phyloP scores from a whole-genome alignment of 768 basidiomycete genomes.

The Boletellus sp. region DNA sequence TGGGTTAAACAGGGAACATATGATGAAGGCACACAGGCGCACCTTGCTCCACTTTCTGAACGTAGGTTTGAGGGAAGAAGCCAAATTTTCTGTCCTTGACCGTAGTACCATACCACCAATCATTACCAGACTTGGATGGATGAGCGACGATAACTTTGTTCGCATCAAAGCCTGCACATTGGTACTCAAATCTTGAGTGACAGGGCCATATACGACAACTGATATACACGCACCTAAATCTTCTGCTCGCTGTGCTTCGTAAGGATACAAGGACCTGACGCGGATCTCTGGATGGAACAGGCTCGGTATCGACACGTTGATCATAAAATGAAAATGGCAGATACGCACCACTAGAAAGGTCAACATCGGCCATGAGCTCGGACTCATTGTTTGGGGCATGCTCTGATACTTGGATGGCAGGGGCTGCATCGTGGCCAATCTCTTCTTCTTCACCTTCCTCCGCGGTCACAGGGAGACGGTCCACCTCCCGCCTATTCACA shows the following conservation, averaged over 20 bases:
- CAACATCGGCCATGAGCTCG: slow-evolving; percentile 70
- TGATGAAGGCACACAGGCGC: neutral
- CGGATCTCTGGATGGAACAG: slow-evolving; percentile 50
- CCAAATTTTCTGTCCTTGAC: slow-evolving; percentile 67
- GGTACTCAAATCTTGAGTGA: slow-evolving; percentile 1
- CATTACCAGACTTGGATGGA: slow-evolving; percentile 79
- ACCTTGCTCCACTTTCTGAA: slow-evolving; percentile 70
- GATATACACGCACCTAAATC: slow-evolving; percentile 69
- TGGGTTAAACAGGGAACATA: neutral
- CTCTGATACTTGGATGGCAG: slow-evolving; percentile 57
- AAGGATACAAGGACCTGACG: slow-evolving; percentile 79
- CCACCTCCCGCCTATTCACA: slow-evolving; percentile 45
- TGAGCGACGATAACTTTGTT: slow-evolving; percentile 77
- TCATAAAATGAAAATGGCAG: neutral
- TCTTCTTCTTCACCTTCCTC: slow-evolving; percentile 63
- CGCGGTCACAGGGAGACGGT: slow-evolving; percentile 46
- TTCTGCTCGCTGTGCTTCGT: slow-evolving; percentile 81
- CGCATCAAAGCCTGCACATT: slow-evolving; percentile 65
- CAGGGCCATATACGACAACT: neutral
- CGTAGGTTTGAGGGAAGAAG: slow-evolving; percentile 88
- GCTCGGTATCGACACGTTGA: slow-evolving; percentile 1
- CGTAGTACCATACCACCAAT: slow-evolving; percentile 90
- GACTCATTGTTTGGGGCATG: slow-evolving; percentile 34
- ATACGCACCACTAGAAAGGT: slow-evolving; percentile 54
- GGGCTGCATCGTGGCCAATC: slow-evolving; percentile 33